Percentiles rank a stretch among this genome's conserved stretches.
Evolutionary conservation across 2,329 filamentous ascomycete species (phyloP).

Genomic region (Aspergillus brasiliensis): DNA sequence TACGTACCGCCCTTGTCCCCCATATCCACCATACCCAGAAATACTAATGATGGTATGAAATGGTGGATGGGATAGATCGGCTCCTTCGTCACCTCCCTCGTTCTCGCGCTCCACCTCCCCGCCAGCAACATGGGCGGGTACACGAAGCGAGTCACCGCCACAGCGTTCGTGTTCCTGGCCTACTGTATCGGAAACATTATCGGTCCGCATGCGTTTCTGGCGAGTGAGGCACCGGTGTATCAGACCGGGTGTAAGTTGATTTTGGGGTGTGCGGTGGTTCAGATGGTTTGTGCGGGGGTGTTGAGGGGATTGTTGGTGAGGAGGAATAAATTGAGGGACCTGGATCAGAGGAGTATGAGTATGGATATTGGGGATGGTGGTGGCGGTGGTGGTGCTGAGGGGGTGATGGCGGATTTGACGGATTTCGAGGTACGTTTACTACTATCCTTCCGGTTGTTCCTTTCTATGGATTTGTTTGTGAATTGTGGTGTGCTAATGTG

Average conservation of each 20-base stretch:
- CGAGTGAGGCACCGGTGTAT: constrained; percentile 49
- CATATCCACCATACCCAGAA: background rate
- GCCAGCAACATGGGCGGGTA: constrained; percentile 50
- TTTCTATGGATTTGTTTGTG: background rate
- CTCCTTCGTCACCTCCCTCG: constrained; percentile 54
- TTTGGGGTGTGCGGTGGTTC: constrained; percentile 36
- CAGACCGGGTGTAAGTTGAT: constrained; percentile 56
- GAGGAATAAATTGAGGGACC: constrained; percentile 25
- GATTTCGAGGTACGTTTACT: constrained; percentile 29
- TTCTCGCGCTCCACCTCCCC: constrained; percentile 52
- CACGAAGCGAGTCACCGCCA: constrained; percentile 53
- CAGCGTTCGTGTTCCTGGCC: constrained; percentile 48
- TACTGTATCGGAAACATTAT: constrained; percentile 51
- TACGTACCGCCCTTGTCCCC: background rate
- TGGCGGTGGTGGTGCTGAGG: constrained; percentile 4
- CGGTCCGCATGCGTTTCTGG: constrained; percentile 50
- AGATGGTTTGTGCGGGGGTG: constrained; percentile 22
- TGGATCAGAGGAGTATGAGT: constrained; percentile 11
- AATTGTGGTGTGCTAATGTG: no score
- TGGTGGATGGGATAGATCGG: constrained; percentile 28
- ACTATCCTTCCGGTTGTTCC: background rate
- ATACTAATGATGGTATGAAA: background rate
- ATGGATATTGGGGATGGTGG: background rate
- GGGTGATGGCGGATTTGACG: constrained; percentile 26
- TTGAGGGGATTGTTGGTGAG: constrained; percentile 22